Conservation (phyloP, 2,329 filamentous ascomycete genomes). For the Acephala macrosclerotiorum region DNA sequence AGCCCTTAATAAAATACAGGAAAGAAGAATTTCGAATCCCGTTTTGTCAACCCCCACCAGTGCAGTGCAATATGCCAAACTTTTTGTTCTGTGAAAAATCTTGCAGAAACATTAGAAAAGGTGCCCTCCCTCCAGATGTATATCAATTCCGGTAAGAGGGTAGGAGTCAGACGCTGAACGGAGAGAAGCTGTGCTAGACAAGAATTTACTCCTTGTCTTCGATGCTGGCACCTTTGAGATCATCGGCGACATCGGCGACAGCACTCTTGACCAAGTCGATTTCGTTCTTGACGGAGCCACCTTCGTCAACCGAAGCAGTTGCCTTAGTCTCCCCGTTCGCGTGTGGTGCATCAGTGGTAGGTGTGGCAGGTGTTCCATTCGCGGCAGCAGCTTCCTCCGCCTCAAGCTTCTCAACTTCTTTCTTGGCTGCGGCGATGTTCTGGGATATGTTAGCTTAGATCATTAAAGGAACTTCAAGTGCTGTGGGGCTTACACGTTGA, state of each 20-base stretch:
- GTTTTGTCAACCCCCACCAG: slow-evolving; percentile 3
- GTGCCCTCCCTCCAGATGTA: too few relatives aligned
- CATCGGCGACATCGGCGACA: slow-evolving; percentile 63
- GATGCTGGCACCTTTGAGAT: slow-evolving; percentile 65
- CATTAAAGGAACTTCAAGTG: background rate
- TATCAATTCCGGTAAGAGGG: too few relatives aligned
- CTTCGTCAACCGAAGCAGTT: slow-evolving; percentile 41
- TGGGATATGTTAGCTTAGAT: slow-evolving; percentile 53
- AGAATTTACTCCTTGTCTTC: slow-evolving; percentile 56
- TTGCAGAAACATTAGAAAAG: slow-evolving; percentile 2
- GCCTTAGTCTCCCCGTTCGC: slow-evolving; percentile 60
- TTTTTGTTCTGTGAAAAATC: background rate
- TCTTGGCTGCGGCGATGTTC: slow-evolving; percentile 97
- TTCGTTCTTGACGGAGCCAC: slow-evolving; percentile 39
- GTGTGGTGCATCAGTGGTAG: slow-evolving; percentile 52
- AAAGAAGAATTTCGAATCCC: slow-evolving; percentile 24
- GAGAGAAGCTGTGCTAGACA: background rate
- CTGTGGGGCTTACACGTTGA: slow-evolving; percentile 72
- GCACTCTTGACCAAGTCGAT: slow-evolving; percentile 54
- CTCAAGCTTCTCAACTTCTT: slow-evolving; percentile 91
- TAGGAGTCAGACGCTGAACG: background rate
- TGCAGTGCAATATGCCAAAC: slow-evolving; percentile 16
- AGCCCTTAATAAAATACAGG: slow-evolving; percentile 33
- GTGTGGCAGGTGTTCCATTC: slow-evolving; percentile 48
- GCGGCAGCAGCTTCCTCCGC: slow-evolving; percentile 62